Conservation (phyloP, 768 basidiomycete genomes). For the Leccinum sublutescens region DNA sequence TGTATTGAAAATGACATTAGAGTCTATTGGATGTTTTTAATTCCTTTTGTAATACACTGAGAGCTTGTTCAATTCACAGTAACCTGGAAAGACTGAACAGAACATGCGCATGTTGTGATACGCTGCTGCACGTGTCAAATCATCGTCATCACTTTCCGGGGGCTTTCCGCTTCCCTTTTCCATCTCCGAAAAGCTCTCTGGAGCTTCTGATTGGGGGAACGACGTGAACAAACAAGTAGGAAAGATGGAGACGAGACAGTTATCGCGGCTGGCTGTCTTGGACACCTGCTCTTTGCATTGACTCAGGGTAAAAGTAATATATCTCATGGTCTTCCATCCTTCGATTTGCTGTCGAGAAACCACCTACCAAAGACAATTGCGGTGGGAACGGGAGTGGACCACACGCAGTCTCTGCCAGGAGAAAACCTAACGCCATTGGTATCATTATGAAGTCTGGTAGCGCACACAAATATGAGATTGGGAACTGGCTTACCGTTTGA, state of each 20-base stretch:
- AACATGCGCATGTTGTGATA: too few species aligned
- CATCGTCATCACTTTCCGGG: too few species aligned
- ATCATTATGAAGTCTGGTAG: not conserved
- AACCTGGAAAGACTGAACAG: too few species aligned
- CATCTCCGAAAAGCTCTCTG: too few species aligned
- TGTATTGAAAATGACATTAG: not conserved
- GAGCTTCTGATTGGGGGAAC: too few species aligned
- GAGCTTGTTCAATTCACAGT: too few species aligned
- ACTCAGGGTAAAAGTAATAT: not conserved
- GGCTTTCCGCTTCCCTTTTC: too few species aligned
- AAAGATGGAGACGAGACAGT: too few species aligned
- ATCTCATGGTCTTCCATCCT: constrained; percentile 1
- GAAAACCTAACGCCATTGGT: not conserved
- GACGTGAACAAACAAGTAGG: too few species aligned
- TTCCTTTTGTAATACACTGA: too few species aligned
- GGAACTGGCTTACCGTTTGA: constrained; percentile 1
- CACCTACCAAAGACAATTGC: constrained; percentile 9
- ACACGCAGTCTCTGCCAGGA: not conserved
- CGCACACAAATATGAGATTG: not conserved
- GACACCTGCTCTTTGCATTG: not conserved
- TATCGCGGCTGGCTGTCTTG: too few species aligned
- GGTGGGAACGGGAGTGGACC: constrained; percentile 8
- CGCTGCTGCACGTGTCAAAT: too few species aligned
- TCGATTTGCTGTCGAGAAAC: constrained; percentile 5
- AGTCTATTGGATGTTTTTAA: not conserved